phyloP scores from a whole-genome alignment of 208 protist species.

The Leishmania amazonensis region DNA sequence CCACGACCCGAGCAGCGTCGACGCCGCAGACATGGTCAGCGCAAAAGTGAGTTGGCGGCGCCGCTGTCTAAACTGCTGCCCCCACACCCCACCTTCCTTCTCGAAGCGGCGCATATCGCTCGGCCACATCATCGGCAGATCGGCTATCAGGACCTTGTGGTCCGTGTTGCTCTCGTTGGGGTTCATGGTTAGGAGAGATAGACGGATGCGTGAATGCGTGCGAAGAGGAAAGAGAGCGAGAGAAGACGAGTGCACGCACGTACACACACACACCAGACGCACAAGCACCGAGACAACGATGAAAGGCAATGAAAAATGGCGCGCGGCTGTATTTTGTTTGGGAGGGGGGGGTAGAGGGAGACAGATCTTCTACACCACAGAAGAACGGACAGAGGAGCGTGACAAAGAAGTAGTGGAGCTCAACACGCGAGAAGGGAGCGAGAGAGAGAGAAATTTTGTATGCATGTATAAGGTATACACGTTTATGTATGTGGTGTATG shows the following conservation, averaged over 20 bases:
- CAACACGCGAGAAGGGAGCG: background rate
- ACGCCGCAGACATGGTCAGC: constrained; percentile 29
- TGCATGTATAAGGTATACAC: constrained; percentile 1
- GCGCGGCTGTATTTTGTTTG: background rate
- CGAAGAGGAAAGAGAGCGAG: background rate
- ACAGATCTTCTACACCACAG: background rate
- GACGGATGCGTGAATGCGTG: background rate
- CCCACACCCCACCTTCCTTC: constrained; percentile 83
- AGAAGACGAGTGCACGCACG: background rate
- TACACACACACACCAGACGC: background rate
- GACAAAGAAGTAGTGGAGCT: too few species aligned
- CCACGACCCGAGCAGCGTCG: constrained; percentile 56
- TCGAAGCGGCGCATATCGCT: constrained; percentile 85
- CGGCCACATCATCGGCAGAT: constrained; percentile 90
- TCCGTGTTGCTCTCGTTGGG: constrained; percentile 38
- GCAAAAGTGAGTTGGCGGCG: constrained; percentile 83
- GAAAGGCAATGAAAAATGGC: background rate
- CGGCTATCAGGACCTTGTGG: constrained; percentile 71
- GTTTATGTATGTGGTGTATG: constrained; percentile 5
- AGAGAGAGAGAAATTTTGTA: background rate
- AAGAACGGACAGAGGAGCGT: background rate
- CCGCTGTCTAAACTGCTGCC: constrained; percentile 73
- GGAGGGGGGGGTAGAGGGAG: too few species aligned
- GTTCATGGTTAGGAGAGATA: constrained; percentile 15
- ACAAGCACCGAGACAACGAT: background rate